Evolutionary conservation across 2,329 filamentous ascomycete genomes (phyloP).

Genomic region (Claviceps fusiformis): DNA sequence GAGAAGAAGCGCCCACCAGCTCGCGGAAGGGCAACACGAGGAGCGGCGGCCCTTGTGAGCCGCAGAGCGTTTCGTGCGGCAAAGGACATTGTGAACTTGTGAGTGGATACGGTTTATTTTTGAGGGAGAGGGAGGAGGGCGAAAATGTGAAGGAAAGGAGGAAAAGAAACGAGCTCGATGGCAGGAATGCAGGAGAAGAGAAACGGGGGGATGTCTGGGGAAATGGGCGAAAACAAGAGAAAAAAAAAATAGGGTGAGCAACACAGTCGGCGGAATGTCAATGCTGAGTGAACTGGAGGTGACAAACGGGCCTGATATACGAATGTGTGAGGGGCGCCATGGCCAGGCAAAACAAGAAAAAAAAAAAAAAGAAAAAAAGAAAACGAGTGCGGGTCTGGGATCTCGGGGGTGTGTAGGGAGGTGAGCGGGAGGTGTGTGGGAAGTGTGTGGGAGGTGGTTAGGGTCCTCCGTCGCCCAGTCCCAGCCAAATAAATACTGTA

Average conservation of each 20-base stretch:
- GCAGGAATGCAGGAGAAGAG: not conserved
- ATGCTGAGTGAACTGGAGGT: not conserved
- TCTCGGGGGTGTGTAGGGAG: not conserved
- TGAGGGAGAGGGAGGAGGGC: not conserved
- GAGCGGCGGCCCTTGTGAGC: conserved; percentile 18
- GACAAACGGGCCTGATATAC: conserved; percentile 1
- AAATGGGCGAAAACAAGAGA: not conserved
- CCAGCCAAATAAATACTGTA: too few species aligned
- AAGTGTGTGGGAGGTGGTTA: too few species aligned
- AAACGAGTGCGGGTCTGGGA: not conserved
- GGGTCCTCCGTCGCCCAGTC: too few species aligned
- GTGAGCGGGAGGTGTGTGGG: too few species aligned
- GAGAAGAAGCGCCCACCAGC: conserved; percentile 20
- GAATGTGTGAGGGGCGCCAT: not conserved
- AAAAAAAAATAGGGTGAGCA: not conserved
- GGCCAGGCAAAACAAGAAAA: not conserved
- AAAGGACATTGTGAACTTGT: conserved; percentile 19
- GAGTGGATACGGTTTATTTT: not conserved
- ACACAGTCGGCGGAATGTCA: not conserved
- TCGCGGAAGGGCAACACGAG: conserved; percentile 12
- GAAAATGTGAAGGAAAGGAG: not conserved
- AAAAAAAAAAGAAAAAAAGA: not conserved
- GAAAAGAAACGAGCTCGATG: not conserved
- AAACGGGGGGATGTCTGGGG: not conserved
- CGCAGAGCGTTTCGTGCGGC: conserved; percentile 22